These are phyloP conservation scores for Fusarium caatingaense DNA, from an alignment of 2,329 filamentous ascomycete genomes.

Conservation along the genomic window DNA sequence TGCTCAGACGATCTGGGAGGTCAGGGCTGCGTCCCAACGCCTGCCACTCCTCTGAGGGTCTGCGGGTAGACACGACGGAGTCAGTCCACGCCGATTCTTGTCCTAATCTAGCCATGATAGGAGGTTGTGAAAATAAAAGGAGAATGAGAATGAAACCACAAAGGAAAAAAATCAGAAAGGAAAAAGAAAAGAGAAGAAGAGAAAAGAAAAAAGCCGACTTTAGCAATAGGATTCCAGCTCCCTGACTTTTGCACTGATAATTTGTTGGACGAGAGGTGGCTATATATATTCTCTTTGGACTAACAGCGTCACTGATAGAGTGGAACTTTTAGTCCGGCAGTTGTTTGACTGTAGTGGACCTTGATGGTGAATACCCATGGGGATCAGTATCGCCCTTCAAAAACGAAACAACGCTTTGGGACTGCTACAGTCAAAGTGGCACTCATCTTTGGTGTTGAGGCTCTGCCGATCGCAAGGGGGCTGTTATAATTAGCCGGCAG, in stretches of 20 bases:
- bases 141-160: neutral
- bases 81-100: conserved; percentile 2
- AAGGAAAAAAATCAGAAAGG: neutral
- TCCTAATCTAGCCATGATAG: neutral
- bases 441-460: neutral
- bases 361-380: neutral
- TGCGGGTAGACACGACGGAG: conserved; percentile 10
- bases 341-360: neutral
- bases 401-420: neutral
- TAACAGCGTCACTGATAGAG: neutral
- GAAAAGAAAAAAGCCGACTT: neutral
- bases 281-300: neutral
- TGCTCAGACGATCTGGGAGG: neutral
- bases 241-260: neutral
- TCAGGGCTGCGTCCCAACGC: neutral
- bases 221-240: conserved; percentile 10
- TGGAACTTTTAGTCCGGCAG: neutral
- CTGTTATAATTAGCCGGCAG: neutral
- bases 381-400: neutral
- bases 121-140: too few species aligned
- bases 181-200: neutral
- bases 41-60: neutral
- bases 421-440: neutral
- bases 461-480: neutral
- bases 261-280: neutral